Base-by-base conservation (phyloP, 148 eudicot genomes). In the Camellia lanceoleosa region DNA sequence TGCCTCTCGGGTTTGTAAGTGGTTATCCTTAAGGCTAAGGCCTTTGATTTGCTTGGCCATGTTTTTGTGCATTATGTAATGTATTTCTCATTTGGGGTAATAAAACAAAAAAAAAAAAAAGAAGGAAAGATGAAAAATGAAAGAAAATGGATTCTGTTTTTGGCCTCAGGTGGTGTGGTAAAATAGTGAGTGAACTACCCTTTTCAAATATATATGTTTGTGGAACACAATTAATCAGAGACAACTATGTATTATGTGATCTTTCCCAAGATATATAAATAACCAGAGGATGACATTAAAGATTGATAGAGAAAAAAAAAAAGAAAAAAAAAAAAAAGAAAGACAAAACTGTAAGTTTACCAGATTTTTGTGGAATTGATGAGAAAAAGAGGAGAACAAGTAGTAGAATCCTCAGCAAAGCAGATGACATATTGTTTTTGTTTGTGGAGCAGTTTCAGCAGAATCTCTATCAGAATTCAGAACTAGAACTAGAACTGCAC, bases 361-460 rank as follows among this genome's bases (percentile, higher is more conserved):
- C 88, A 9, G 89, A 83, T 77, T 60, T 81, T 58, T 54, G 81
- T 47, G 86, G 72, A 13, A 85, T 23, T 46, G 75, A 65, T 54
- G 75, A 55, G 58, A 85, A 20, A 46, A 85, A 46, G 60, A 89
- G 74, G 20, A 84, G 76, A 77, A 44, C 80, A 42, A 23, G 23
- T 23, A 85, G 82, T 52, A 83, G 72, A 82, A 64, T 42, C 77
- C 66, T 81, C 38, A 30, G 77, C 61, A 68, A 12, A 52, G 51
- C 19, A 16, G 73, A 81, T 80, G 20, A 58, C 81, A 79, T 30
- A 30, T 79, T 44, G 20, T 44, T 79, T 23, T 56, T 69, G 41
- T 79, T 56, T 69, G 41, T 79, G 13, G 74, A 58, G 75, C 56
- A 19, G 55, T 70, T 69, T 75, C 81, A 58, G 81, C 9, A 23